Evolutionary conservation across 345 rosid species (phyloP).

Genomic region (Lenwebbia sp.): DNA sequence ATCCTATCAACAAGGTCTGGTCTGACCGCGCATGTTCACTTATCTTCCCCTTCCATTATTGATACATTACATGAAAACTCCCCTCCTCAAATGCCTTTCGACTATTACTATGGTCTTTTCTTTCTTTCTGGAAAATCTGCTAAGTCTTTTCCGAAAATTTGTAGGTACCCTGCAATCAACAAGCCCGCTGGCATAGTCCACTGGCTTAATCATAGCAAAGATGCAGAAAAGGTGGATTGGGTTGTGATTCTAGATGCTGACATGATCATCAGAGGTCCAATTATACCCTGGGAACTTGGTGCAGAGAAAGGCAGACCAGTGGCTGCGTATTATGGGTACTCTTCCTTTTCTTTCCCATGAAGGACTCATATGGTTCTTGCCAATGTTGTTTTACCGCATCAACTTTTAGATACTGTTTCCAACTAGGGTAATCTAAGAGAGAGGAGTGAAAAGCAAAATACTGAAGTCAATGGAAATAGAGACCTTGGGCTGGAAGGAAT

Average conservation of each 20-base stretch:
- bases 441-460: not conserved
- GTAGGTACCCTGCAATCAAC: constrained; percentile 96
- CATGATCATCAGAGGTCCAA: constrained; percentile 89
- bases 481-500: not conserved
- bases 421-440: not conserved
- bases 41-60: not conserved
- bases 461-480: not conserved
- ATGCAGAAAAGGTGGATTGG: constrained; percentile 86
- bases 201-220: constrained; percentile 93
- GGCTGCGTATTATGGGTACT: constrained; percentile 91
- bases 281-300: constrained; percentile 94
- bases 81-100: not conserved
- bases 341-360: not conserved
- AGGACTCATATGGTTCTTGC: not conserved
- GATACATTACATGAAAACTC: not conserved
- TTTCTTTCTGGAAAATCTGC: not conserved
- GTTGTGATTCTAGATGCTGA: constrained; percentile 98
- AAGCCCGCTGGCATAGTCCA: constrained; percentile 91
- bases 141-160: not conserved
- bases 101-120: not conserved
- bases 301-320: constrained; percentile 82
- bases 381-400: not conserved
- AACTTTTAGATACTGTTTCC: not conserved
- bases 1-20: not conserved
- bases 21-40: not conserved